Evolutionary conservation across 2,329 filamentous ascomycete genomes (phyloP), one percentile per base, ranked within the genome.

Genomic region (Penicillium corylophilum): DNA sequence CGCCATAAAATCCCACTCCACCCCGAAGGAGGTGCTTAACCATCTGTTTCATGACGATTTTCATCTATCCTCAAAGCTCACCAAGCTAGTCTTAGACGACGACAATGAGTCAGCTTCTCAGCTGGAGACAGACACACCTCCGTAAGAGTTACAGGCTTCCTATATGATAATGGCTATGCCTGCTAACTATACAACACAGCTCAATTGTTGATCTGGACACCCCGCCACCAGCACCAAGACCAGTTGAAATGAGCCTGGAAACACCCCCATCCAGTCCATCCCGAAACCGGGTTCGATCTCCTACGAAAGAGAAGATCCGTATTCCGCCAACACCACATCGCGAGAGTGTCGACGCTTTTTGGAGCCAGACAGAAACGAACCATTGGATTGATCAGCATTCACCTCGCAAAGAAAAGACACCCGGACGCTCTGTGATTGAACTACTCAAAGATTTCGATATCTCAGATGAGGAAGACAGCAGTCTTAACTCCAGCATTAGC

Each of bases 361-460:
- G 80, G 80, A 76, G 73, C 52, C 74, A 77, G 53, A 74, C 77
- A 24, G 63, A 72, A 20, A 75, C 79, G 50, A 80, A 80, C 57
- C 71, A 77, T 28, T 82, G 80, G 80, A 77, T 79, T 50, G 79
- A 82, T 40, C 71, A 76, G 33, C 75, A 80, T 61, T 82, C 79
- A 0, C 80, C 80, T 1, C 73, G 69, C 33, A 82, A 81, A 59
- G 47, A 62, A 22, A 60, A 59, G 26, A 48, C 52, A 1, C 46
- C 59, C 5, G 55, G 48, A 13, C 53, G 56, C 15, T 51, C 44
- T 29, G 49, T 57, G 28, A 55, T 60, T 31, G 62, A 59, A 23
- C 51, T 66, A 8, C 60, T 68, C n/a, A 54, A 51, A 47, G 60
- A 70, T 56, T 61, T 74, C 56, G 75, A 63, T 28, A 60, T 69